Base-by-base conservation (phyloP, 2,329 filamentous ascomycete genomes). In the Juglanconis sp. region DNA sequence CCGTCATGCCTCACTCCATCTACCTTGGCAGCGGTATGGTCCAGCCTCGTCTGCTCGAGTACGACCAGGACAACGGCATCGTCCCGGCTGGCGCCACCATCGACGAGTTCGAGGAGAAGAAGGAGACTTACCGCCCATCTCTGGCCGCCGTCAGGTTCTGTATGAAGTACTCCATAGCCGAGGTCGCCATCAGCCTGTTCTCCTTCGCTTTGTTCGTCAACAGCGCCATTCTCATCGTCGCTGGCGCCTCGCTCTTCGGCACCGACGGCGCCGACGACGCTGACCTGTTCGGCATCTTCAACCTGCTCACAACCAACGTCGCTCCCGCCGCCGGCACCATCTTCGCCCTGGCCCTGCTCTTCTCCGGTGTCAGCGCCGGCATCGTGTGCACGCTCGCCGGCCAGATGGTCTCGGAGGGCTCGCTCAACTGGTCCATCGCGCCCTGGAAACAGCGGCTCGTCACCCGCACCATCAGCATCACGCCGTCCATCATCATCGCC, bases 201-300 rank as follows among this genome's bases (percentile, higher is more conserved):
- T 90, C 88, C 0, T 92, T 92, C 70, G 90, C 90, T 0, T 79
- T 92, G 4, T 93, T 93, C 67, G 88, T 92, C 65, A 93, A 92
- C 75, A 89, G 85, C 58, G 81, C 89, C 9, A 92, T 93, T 66
- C 79, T 93, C n/a, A 91, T 93, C 65, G 87, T 91, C 15, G 86
- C 91, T 0, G 91, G 91, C 24, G 87, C 89, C 0, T 81, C 96
- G 0, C 91, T 87, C 67, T 75, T 81, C 5, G 79, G 82, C 2
- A 87, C 88, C 1, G 76, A 79, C 11, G 78, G 85, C 42, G 90
- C 89, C 2, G 95, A 93, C 68, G 79, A 86, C 48, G 91, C 90
- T 1, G 86, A 86, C 30, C 94, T 96, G 63, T 87, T 95, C 73
- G 73, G 81, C 42, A 77, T 96, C 2, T 61, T 58, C 59, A 5